Percentiles rank a stretch among this genome's conserved stretches.
Evolutionary conservation across 257 asterid species (phyloP).

Genomic region (Forsythia viridissima): DNA sequence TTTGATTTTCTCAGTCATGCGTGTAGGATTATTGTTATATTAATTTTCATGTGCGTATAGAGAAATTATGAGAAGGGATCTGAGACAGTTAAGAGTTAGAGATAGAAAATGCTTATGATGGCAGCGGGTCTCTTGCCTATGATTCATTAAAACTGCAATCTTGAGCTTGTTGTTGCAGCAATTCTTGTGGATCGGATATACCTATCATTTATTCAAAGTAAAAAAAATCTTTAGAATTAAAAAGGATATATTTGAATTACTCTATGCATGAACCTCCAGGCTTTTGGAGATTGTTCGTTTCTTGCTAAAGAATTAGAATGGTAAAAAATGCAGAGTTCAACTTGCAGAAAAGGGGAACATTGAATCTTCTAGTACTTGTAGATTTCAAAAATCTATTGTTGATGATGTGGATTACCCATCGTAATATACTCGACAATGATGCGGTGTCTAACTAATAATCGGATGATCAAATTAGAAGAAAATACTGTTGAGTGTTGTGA

Average conservation of each 20-base stretch:
- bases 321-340: not conserved
- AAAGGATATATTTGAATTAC: not conserved
- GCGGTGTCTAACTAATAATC: not conserved
- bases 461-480: not conserved
- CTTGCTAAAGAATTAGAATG: not conserved
- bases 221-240: too few species aligned
- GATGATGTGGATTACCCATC: not conserved
- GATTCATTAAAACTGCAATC: too few species aligned
- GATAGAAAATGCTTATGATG: too few species aligned
- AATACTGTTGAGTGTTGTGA: not conserved
- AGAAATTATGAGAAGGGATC: too few species aligned
- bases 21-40: too few species aligned
- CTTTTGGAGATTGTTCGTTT: not conserved
- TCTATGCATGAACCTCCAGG: not conserved
- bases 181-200: too few species aligned
- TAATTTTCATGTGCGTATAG: too few species aligned
- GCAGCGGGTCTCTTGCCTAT: too few species aligned
- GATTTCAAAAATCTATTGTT: not conserved
- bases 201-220: too few species aligned
- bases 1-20: too few species aligned
- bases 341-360: not conserved
- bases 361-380: not conserved
- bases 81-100: too few species aligned
- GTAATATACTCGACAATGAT: not conserved
- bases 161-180: too few species aligned